A percentile compares a stretch with the other conserved stretches of the same genome.
phyloP scores from a whole-genome alignment of 2,329 filamentous ascomycete species.

The Penicillium olsonii region DNA sequence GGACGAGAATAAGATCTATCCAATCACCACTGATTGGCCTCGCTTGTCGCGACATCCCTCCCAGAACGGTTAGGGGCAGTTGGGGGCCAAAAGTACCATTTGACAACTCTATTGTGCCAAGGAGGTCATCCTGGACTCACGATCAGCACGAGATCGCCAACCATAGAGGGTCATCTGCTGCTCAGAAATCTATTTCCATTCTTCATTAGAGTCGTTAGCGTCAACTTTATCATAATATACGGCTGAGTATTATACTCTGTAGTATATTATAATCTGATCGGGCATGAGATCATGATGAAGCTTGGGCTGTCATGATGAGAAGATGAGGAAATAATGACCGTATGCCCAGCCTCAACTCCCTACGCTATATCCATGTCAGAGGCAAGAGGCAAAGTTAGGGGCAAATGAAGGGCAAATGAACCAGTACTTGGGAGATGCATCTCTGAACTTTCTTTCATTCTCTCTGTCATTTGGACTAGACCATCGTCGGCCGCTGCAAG shows the following conservation, averaged over 20 bases:
- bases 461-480: not conserved
- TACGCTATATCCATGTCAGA: conserved; percentile 19
- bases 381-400: conserved; percentile 4
- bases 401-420: not conserved
- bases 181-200: not conserved
- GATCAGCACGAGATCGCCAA: conserved; percentile 11
- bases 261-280: too few relatives aligned
- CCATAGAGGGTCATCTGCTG: conserved; percentile 1
- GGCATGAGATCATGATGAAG: conserved; percentile 22
- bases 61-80: conserved; percentile 9
- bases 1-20: conserved; percentile 1
- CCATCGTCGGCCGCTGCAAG: not conserved
- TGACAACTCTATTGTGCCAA: conserved; percentile 20
- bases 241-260: too few relatives aligned
- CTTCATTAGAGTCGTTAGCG: conserved; percentile 21
- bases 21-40: conserved; percentile 5
- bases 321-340: conserved; percentile 16
- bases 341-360: too few relatives aligned
- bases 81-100: conserved; percentile 19
- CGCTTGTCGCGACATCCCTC: conserved; percentile 30
- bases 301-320: conserved; percentile 20
- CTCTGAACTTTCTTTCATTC: not conserved
- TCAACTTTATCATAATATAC: too few relatives aligned
- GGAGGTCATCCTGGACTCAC: conserved; percentile 17
- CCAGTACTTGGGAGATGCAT: not conserved